Evolutionary conservation across 805 yeast species (phyloP), one percentile per base, ranked within the genome.

Genomic region (Cephaloascus albidus): DNA sequence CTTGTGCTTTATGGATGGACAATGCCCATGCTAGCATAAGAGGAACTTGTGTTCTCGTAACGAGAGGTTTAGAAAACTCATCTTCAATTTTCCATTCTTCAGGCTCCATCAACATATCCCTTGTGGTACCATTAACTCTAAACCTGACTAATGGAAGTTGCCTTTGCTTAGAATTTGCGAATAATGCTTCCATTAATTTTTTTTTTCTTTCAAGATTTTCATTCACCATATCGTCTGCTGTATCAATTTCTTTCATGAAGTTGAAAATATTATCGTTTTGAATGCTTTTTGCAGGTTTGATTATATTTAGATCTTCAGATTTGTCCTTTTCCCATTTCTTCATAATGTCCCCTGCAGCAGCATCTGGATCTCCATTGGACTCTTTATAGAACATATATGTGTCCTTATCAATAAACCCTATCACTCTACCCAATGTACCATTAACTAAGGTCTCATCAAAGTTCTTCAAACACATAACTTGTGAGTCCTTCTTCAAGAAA

Each of bases 1-100:
- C 98, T 57, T 90, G 98, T 0, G 97, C 80, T 61, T 93, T 90
- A 55, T 93, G 98, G 35, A 93, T 89, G 0, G 97, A 88, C 35
- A 93, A 60, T 0, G 98, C 88, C 97, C 97, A 93, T 0, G 98
- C 95, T n/a, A 89, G 63, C 49, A 90, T 79, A 39, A 93, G 61
- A 0, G 98, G 98, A 2, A 93, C 48, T 53, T 93, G 98, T 0
- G 70, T 66, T 49, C 97, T 68, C 2, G 82, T 68, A 1, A 85
- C 95, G 12, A 86, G 47, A 0, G 81, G 75, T 6, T 67, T 67
- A 17, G 82, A 86, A 18, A 69, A 61, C 38, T 83, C 87, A 57
- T 87, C 94, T 45, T 81, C 90, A 18, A 85, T 66, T 0, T 70
- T 72, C 87, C 96, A 90, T 12, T 68, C 68, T 53, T 90, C 97